Conservation (phyloP, 2,329 filamentous ascomycete genomes). For the Microsporum ferrugineum region DNA sequence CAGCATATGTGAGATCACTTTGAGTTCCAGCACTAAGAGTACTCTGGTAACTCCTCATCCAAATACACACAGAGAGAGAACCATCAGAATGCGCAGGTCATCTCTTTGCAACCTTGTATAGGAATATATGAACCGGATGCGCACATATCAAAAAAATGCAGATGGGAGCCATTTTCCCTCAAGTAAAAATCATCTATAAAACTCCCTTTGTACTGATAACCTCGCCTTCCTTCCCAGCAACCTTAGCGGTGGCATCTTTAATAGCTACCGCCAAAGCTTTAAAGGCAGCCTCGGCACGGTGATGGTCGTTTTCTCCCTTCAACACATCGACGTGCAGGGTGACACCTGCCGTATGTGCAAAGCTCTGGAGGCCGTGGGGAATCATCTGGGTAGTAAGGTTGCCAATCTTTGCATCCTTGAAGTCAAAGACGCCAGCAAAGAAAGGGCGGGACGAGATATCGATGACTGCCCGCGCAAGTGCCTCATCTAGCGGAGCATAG, state of each 20-base stretch:
- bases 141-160: neutral
- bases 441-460: constrained; percentile 90
- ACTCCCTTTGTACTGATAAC: constrained; percentile 95
- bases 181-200: constrained; percentile 35
- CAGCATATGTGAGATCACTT: neutral
- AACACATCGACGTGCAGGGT: constrained; percentile 94
- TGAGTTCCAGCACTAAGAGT: neutral
- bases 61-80: neutral
- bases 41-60: neutral
- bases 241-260: constrained; percentile 60
- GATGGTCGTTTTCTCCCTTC: constrained; percentile 86
- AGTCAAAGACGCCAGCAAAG: constrained; percentile 68
- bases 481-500: constrained; percentile 90
- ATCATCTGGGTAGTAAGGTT: constrained; percentile 94
- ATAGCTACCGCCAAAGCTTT: constrained; percentile 89
- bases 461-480: constrained; percentile 82
- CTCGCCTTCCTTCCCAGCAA: constrained; percentile 77
- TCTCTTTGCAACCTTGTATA: neutral
- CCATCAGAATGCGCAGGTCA: neutral
- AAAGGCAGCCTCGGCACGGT: constrained; percentile 90
- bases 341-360: constrained; percentile 76
- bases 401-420: constrained; percentile 85
- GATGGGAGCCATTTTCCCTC: neutral
- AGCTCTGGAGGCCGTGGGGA: constrained; percentile 87
- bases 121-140: neutral